Conservation (phyloP, 148 eudicot genomes). For the Talinum fruticosum region DNA sequence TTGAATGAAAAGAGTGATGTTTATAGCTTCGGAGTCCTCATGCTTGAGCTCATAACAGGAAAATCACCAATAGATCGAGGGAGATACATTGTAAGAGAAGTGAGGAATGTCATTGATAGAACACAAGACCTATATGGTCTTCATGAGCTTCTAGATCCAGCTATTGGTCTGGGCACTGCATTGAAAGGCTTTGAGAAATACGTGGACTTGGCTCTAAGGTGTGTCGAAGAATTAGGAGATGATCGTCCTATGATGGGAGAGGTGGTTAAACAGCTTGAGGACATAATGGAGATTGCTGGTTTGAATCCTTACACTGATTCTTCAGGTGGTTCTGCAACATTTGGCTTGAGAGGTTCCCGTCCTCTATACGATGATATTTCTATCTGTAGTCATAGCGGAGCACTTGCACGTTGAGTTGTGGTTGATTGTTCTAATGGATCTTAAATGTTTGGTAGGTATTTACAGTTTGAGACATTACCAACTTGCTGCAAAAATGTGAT, state of each 20-base stretch:
- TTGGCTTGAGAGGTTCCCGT: not conserved
- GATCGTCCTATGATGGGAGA: conserved; percentile 79
- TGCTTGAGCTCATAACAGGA: conserved; percentile 75
- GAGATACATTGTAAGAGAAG: conserved; percentile 71
- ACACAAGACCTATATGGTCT: conserved; percentile 27
- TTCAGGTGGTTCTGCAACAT: conserved; percentile 18
- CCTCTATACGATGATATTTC: conserved; percentile 24
- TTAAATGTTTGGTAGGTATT: not conserved
- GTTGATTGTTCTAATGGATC: not conserved
- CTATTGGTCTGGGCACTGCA: conserved; percentile 35
- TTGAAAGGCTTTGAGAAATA: conserved; percentile 35
- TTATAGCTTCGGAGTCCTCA: conserved; percentile 86
- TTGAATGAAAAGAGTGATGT: conserved; percentile 85
- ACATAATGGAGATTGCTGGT: conserved; percentile 26
- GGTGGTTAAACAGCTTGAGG: conserved; percentile 71
- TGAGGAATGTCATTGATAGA: conserved; percentile 29
- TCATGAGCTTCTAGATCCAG: conserved; percentile 37
- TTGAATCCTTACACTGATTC: conserved; percentile 30
- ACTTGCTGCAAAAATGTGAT: not conserved
- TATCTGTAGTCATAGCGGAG: conserved; percentile 16
- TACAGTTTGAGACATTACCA: not conserved
- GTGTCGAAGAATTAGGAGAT: conserved; percentile 67
- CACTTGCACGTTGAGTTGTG: conserved; percentile 19
- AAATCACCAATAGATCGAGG: conserved; percentile 77
- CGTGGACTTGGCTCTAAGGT: conserved; percentile 62